Evolutionary conservation across 352 stramenopile species (phyloP), one percentile per base, ranked within the genome.

Genomic region (Thalassiosira exigua): DNA sequence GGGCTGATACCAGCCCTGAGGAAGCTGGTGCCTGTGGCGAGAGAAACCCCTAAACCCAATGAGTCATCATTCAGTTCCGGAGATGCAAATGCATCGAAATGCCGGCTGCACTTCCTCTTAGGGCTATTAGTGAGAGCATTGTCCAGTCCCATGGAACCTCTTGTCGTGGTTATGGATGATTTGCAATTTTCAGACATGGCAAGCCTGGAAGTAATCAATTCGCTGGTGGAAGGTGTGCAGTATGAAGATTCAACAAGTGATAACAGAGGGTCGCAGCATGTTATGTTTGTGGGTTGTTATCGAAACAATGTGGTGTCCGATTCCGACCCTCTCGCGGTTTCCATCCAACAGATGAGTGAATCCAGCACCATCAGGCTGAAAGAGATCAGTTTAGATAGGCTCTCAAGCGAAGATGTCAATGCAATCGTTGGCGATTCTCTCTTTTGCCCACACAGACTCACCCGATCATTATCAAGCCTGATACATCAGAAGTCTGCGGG

Each of bases 401-500:
- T 79, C 5, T 21, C 22, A 30, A 36, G 33, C 26, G 61, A 62
- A 17, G 52, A 46, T 36, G 53, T 67, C 32, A 71, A 73, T 48
- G 14, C 32, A 2, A 65, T 79, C 22, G 19, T 79, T 30, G 58
- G 39, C 9, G 70, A 79, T 5, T 14, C 21, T 4, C 41, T 79
- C 2, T 24, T 14, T 9, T 58, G 42, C 46, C 62, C 70, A 30
- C 36, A 17, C 2, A 39, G 70, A 50, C 53, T 79, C 9, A 73
- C 60, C 17, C 27, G 52, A 29, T 41, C 50, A 19, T 26, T 79
- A 17, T 41, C 61, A 22, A 29, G 58, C 7, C 9, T 73, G 17
- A 46, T 79, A 1, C 41, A 73, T 36, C 32, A 68, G 22, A 79
- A 73, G 53, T 60, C 60, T n/a, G 52, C 17, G 19, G 70, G 70